Base-by-base conservation (phyloP, 805 yeast genomes). In the Barnettozyma botsteinii region DNA sequence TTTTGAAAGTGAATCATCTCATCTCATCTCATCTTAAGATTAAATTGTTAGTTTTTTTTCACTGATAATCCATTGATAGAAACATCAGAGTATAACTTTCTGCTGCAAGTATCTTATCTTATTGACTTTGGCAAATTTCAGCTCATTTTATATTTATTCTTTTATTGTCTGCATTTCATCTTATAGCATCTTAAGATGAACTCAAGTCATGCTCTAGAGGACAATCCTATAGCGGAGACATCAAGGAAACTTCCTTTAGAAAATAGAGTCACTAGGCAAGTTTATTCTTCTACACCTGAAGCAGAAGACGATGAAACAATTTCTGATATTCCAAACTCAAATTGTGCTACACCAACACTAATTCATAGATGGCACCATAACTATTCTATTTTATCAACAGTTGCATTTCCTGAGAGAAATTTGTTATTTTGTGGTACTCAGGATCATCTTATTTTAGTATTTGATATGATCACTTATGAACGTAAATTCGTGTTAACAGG, bases 391-490 rank as follows among this genome's bases (percentile, higher is more conserved):
- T 70, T 93, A 7, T 81, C 95, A 35, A 75, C 79, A 4, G 72
- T 75, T 7, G 71, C 83, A 8, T 78, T 83, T 18, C 83, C 85
- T 0, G 59, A 61, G 21, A 66, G 70, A 42, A 70, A 71, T 25
- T 59, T 82, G 7, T 48, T 91, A 5, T 84, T 85, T 56, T 93
- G 95, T 40, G 98, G 98, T 9, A 87, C 96, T 1, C 95, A 89
- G 49, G 85, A 85, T 52, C 85, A 93, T 10, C 75, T 75, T 48
- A 81, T 91, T 30, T 61, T 85, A 29, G 81, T 85, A 1, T 79
- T 73, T 53, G 91, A 86, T 51, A 64, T 84, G 39, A 61, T 60
- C 5, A 79, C 84, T 1, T 91, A 76, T 57, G 79, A 79, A 48
- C 66, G 69, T 36, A 72, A 70, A 33, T 59, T 67, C 28, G 67